Base-by-base conservation (phyloP, 2,329 filamentous ascomycete species). In the Alternaria sp. region DNA sequence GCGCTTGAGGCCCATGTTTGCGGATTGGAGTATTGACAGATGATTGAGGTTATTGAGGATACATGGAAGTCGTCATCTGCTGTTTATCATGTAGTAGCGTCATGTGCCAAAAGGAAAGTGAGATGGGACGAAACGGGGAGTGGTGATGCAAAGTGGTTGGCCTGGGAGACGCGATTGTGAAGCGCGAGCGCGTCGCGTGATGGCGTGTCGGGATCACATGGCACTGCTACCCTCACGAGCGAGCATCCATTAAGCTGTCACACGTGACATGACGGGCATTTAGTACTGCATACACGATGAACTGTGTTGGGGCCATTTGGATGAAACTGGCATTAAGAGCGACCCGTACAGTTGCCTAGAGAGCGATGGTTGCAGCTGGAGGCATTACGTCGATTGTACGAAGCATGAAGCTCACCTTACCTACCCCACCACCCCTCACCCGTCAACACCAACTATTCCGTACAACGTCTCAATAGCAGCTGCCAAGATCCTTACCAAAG, bases 1-100 rank as follows among this genome's bases (percentile, higher is more conserved):
- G 70, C 85, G 84, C 73, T 88, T 88, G 72, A 83, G 77, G 23
- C 79, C 78, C 85, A 87, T 87, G 50, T 34, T 65, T 41, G 28
- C 10, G 13, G 26, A 7, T 13, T 17, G 17, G 7, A 14, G 36
- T 31, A 13, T 33, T 29, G 37, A 24, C 21, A 5, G 2, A 24
- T 17, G 17, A 33, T 5, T 8, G 14, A 36, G 29, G 48, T 37
- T 7, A 11, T 39, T 17, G n/a, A n/a, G 26, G 50, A 5, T 13
- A n/a, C 4, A n/a, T 34, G 7, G 17, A 45, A 5, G 26, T 9
- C 10, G 4, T 24, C 13, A 7, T 13, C 6, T 7, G 26, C 8
- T 56, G 21, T 51, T 49, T 41, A 37, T 17, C 23, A n/a, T 11
- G 23, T 28, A 14, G 48, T 39, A 29, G n/a, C n/a, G 34, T 39